Evolutionary conservation across 495 filamentous ascomycete species (phyloP).

Genomic region (Corynascus novoguineensis): DNA sequence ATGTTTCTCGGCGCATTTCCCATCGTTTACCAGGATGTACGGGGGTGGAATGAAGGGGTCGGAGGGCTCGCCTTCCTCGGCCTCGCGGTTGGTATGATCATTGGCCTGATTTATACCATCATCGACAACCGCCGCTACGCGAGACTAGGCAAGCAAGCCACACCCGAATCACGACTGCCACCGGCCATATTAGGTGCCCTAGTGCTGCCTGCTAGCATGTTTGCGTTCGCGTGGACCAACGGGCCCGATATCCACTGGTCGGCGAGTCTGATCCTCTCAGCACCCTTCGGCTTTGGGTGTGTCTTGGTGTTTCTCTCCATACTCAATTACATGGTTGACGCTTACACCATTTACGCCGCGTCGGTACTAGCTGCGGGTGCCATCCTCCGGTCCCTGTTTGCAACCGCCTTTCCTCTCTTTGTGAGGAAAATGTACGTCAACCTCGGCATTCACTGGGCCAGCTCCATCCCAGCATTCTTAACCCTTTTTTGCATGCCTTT

Average conservation of each 20-base stretch:
- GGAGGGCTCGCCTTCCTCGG: conserved; percentile 75
- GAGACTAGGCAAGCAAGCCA: conserved; percentile 44
- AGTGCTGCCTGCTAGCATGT: conserved; percentile 48
- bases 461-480: conserved; percentile 69
- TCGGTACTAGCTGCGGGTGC: conserved; percentile 74
- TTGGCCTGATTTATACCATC: conserved; percentile 60
- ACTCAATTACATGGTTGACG: conserved; percentile 58
- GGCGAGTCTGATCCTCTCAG: conserved; percentile 39
- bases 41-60: conserved; percentile 66
- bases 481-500: conserved; percentile 73
- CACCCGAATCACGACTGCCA: conserved; percentile 76
- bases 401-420: conserved; percentile 79
- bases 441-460: conserved; percentile 78
- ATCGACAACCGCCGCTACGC: conserved; percentile 60
- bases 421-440: conserved; percentile 65
- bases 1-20: conserved; percentile 87
- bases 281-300: conserved; percentile 41
- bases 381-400: conserved; percentile 63
- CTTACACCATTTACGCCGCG: conserved; percentile 51
- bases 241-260: conserved; percentile 46
- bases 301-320: conserved; percentile 63
- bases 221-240: conserved; percentile 60
- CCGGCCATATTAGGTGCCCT: conserved; percentile 59
- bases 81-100: conserved; percentile 68
- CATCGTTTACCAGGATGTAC: conserved; percentile 65